Evolutionary conservation across 129 eudicot genomes (phyloP).

Genomic region (Artemisia argyi): DNA sequence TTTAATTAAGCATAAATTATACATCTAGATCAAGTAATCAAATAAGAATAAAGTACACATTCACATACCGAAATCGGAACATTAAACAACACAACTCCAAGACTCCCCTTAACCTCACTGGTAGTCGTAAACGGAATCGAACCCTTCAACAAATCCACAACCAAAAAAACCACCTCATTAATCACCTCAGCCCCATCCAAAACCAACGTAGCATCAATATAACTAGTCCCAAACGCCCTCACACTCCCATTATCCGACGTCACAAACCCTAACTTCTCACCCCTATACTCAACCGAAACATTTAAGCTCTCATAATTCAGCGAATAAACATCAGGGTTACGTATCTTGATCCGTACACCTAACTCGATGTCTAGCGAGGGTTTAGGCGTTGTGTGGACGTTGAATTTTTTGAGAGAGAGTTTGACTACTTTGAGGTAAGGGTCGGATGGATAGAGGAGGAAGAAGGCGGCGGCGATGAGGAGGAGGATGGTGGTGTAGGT

Average conservation of each 20-base stretch:
- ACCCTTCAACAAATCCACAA: conserved; percentile 70
- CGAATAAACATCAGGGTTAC: conserved; percentile 62
- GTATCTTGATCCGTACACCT: conserved; percentile 46
- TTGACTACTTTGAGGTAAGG: conserved; percentile 63
- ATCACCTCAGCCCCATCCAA: conserved; percentile 58
- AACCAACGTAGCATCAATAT: conserved; percentile 61
- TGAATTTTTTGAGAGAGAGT: conserved; percentile 44
- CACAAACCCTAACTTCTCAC: conserved; percentile 73
- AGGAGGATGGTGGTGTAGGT: conserved; percentile 35
- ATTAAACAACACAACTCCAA: conserved; percentile 47
- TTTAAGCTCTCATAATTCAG: conserved; percentile 35
- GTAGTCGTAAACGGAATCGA: conserved; percentile 61
- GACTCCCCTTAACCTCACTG: conserved; percentile 45
- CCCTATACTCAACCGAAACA: conserved; percentile 66
- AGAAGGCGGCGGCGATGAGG: conserved; percentile 57
- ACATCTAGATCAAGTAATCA: background rate
- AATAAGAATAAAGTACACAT: background rate
- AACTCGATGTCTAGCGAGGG: conserved; percentile 55
- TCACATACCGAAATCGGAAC: conserved; percentile 65
- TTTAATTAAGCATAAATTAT: background rate
- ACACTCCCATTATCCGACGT: conserved; percentile 57
- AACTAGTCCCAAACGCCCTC: conserved; percentile 55
- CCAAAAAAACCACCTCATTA: conserved; percentile 46
- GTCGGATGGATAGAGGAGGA: conserved; percentile 83
- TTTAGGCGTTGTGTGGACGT: conserved; percentile 45